These are phyloP conservation scores for Cinchona pubescens DNA, from an alignment of 257 asterid species.

Conservation along the genomic window DNA sequence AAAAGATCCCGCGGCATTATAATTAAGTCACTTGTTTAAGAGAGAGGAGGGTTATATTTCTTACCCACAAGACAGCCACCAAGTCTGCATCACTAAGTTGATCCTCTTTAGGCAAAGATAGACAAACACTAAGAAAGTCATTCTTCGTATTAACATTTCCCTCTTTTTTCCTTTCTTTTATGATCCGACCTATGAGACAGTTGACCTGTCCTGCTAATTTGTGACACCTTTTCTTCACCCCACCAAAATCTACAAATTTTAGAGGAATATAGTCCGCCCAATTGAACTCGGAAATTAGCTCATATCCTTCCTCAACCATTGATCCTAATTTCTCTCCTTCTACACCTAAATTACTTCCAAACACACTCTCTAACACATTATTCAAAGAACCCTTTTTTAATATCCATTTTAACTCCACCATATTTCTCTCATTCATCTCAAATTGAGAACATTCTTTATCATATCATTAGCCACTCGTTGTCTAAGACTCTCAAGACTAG, in stretches of 20 bases:
- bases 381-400: conserved; percentile 43
- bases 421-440: conserved; percentile 38
- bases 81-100: conserved; percentile 51
- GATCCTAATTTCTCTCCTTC: conserved; percentile 36
- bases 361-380: conserved; percentile 57
- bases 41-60: conserved; percentile 4
- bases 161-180: conserved; percentile 36
- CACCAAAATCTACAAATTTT: conserved; percentile 50
- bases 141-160: conserved; percentile 34
- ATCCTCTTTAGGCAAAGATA: conserved; percentile 55
- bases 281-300: conserved; percentile 51
- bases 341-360: conserved; percentile 40
- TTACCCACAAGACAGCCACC: conserved; percentile 77
- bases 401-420: conserved; percentile 44
- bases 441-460: conserved; percentile 24
- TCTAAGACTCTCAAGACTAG: conserved; percentile 39
- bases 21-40: too few relatives aligned
- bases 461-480: conserved; percentile 30
- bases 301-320: conserved; percentile 74
- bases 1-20: too few relatives aligned
- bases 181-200: conserved; percentile 35
- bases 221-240: conserved; percentile 59
- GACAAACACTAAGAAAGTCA: conserved; percentile 62
- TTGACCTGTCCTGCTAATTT: conserved; percentile 46
- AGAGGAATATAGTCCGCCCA: conserved; percentile 63